Percentiles rank a stretch among this genome's conserved stretches.
These are phyloP conservation scores for Penicillium coprophilum DNA, from an alignment of 495 filamentous ascomycete species.

Conservation along the genomic window DNA sequence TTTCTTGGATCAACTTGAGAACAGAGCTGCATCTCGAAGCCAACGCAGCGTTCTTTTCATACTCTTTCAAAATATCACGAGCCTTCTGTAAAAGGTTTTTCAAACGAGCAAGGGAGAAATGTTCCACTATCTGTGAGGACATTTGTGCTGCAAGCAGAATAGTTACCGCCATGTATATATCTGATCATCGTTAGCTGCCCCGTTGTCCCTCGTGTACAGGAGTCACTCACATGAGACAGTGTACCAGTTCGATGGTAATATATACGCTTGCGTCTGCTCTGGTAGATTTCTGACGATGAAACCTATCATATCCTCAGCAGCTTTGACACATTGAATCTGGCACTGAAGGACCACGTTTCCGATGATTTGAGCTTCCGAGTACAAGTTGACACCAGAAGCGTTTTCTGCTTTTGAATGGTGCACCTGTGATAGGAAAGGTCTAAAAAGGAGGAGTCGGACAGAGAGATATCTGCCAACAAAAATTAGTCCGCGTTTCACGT, in stretches of 20 bases:
- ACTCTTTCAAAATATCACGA: constrained; percentile 6
- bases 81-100: constrained; percentile 1
- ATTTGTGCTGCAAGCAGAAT: constrained; percentile 18
- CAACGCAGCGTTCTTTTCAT: constrained; percentile 3
- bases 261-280: constrained; percentile 16
- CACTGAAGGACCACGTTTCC: constrained; percentile 11
- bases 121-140: constrained; percentile 13
- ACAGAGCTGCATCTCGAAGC: constrained; percentile 11
- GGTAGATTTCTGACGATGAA: constrained; percentile 15
- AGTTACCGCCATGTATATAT: constrained; percentile 21
- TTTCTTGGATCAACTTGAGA: constrained; percentile 5
- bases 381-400: not conserved
- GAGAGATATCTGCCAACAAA: constrained; percentile 12
- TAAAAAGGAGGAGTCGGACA: constrained; percentile 18
- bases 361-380: constrained; percentile 1
- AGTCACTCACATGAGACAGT: constrained; percentile 9
- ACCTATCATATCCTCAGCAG: constrained; percentile 17
- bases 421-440: constrained; percentile 16
- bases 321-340: constrained; percentile 14
- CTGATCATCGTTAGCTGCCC: not conserved
- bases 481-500: not conserved
- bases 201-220: not conserved
- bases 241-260: constrained; percentile 18
- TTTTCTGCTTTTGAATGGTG: constrained; percentile 1
- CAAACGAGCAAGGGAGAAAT: constrained; percentile 14